These are phyloP conservation scores for Agarophyton chilense DNA, from an alignment of 23 red algal species.

Conservation along the genomic window DNA sequence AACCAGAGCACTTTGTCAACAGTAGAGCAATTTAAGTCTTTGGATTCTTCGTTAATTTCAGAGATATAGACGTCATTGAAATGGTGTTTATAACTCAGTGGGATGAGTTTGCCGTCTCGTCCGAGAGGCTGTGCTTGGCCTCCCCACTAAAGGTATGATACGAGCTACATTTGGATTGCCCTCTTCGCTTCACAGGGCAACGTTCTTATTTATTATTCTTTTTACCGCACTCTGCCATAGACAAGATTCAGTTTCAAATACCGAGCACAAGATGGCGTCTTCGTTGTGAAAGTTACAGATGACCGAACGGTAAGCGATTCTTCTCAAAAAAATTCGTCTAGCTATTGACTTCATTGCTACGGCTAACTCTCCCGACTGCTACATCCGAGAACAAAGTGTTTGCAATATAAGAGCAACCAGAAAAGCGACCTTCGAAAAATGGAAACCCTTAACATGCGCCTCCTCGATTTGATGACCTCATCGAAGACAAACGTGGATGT, in stretches of 20 bases:
- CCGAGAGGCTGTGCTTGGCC: conserved; percentile 55
- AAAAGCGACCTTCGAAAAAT: conserved; percentile 72
- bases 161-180: background rate
- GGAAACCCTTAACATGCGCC: conserved; percentile 63
- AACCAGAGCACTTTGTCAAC: no score
- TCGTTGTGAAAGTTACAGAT: conserved; percentile 74
- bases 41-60: no score
- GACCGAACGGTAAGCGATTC: conserved; percentile 52
- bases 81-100: conserved; percentile 65
- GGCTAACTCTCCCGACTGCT: background rate
- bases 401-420: conserved; percentile 69
- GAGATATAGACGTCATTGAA: no score
- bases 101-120: conserved; percentile 71
- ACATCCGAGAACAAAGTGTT: conserved; percentile 16
- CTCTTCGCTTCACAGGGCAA: background rate
- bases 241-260: conserved; percentile 72
- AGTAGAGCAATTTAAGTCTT: no score
- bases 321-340: background rate
- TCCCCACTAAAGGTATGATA: conserved; percentile 49
- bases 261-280: conserved; percentile 32
- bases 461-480: conserved; percentile 65
- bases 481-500: conserved; percentile 36
- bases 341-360: background rate
- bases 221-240: background rate
- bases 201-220: background rate